Evolutionary conservation across 2,329 filamentous ascomycete species (phyloP), one percentile per base, ranked within the genome.

Genomic region (Colletotrichum sp.): DNA sequence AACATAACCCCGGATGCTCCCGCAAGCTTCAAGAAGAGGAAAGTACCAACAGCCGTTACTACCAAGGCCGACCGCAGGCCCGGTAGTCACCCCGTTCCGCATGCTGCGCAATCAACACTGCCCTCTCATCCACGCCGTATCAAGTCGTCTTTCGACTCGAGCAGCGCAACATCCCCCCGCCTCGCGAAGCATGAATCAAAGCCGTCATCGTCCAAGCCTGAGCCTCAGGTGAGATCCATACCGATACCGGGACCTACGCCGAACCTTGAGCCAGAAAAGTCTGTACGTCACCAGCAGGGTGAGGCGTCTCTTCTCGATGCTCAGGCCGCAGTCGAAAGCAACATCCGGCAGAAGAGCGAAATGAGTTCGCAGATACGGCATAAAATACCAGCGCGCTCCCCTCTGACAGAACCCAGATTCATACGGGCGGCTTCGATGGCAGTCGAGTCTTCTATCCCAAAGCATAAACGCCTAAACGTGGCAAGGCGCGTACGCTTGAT

Each of bases 401-500:
- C 57, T 7, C 18, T 59, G 26, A 7, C 13, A 32, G 48, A 68
- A 30, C 26, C 30, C 28, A 34, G 18, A 21, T n/a, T 34, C 32
- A 34, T 14, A 26, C 52, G 21, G 24, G 16, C 16, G 32, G 32
- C 13, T 64, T 28, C 32, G 43, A 32, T n/a, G n/a, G 13, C 21
- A 21, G 63, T 28, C 18, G 57, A 63, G 16, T n/a, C 14, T 14
- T 36, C 43, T 26, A n/a, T 12, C 12, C 26, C 70, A n/a, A 75
- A 48, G 39, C 72, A 32, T 26, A 75, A 64, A 52, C 65, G 36
- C 57, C 28, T 14, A 18, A 39, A n/a, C 26, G 39, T 48, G 48
- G 26, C 64, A 24, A 72, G 60, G 39, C 72, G 70, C 24, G 55
- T 76, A 12, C 75, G 77, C 30, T 65, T 78, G 21, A 78, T 78